Percentiles rank a stretch among this genome's conserved stretches.
Conservation (phyloP, 2,329 filamentous ascomycete species). For the Trichoderma guizhouense region DNA sequence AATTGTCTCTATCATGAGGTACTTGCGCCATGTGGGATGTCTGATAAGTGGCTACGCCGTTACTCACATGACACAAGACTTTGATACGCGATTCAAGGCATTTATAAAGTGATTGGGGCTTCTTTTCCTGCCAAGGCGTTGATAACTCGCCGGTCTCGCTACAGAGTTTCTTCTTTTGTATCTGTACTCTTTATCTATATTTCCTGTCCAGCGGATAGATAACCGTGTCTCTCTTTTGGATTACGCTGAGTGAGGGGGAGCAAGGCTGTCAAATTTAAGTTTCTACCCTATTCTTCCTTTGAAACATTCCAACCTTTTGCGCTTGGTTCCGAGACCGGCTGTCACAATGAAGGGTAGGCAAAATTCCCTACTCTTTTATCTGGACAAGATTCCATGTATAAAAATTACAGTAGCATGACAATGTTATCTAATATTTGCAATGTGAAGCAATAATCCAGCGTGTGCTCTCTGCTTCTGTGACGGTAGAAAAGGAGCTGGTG, state of each 20-base stretch:
- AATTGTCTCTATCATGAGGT: neutral
- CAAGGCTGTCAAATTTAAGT: neutral
- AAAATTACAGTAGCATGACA: neutral
- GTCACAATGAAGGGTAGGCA: conserved; percentile 18
- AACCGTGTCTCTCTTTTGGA: neutral
- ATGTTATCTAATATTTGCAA: conserved; percentile 15
- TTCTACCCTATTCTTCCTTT: neutral
- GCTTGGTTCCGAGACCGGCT: neutral
- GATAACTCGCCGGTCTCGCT: neutral
- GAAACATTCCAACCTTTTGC: neutral
- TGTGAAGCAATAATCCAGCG: conserved; percentile 80
- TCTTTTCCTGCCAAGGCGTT: neutral
- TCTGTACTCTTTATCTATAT: neutral
- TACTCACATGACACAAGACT: conserved; percentile 21
- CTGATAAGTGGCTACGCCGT: conserved; percentile 19
- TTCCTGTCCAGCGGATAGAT: neutral
- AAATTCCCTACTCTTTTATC: neutral
- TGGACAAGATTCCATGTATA: neutral
- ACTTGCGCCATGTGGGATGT: conserved; percentile 5
- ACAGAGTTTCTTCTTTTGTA: neutral
- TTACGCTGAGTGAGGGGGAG: neutral
- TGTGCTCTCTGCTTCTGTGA: conserved; percentile 92
- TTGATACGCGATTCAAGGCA: conserved; percentile 1
- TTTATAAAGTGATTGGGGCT: neutral
- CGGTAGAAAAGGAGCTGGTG: conserved; percentile 84